phyloP scores from a whole-genome alignment of 176 grass and related monocot genomes.

The Bonia amplexicaulis region DNA sequence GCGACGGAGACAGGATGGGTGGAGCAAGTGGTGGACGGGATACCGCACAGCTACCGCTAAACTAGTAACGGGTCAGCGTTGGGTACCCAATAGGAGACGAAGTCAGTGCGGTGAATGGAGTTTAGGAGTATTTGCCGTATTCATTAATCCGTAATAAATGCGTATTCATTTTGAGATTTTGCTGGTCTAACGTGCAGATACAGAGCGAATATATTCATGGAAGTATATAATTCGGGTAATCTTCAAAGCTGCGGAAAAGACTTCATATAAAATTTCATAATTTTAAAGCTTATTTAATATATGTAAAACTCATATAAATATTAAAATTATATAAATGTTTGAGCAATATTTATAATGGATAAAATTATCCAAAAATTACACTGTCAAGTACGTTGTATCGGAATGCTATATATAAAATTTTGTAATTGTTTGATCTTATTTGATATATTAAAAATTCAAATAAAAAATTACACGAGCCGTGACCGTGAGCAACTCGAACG shows the following conservation, averaged over 20 bases:
- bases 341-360: too few species aligned
- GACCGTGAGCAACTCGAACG: too few species aligned
- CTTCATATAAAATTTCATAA: too few species aligned
- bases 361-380: too few species aligned
- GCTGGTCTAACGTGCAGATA: neutral
- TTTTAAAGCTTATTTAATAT: too few species aligned
- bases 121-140: neutral
- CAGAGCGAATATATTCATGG: neutral
- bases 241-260: neutral
- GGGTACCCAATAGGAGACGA: neutral
- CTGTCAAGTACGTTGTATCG: too few species aligned
- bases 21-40: neutral
- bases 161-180: neutral
- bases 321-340: too few species aligned
- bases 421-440: too few species aligned
- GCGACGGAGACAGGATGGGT: neutral
- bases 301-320: too few species aligned
- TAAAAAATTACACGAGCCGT: too few species aligned
- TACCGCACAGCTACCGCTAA: neutral
- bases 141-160: neutral
- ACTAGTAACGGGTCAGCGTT: neutral
- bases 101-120: neutral
- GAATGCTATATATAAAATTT: too few species aligned
- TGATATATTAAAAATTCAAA: too few species aligned
- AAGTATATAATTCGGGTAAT: neutral